Evolutionary conservation across 441 rosid genomes (phyloP), one percentile per base, ranked within the genome.

Genomic region (Corymbia calophylla): DNA sequence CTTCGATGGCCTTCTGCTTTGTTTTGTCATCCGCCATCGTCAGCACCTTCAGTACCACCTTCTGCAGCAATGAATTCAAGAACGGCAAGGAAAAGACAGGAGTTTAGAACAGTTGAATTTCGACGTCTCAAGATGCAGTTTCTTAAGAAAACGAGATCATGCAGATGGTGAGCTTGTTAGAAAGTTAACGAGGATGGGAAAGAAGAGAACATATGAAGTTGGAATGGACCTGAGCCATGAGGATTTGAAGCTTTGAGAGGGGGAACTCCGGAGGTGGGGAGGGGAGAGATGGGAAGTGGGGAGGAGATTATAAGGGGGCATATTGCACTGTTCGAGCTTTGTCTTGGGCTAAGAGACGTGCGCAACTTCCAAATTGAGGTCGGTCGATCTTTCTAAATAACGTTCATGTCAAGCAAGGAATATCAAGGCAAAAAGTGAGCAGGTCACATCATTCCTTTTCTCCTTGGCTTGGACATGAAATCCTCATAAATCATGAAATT

Each of bases 1-100:
- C 99, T 94, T 94, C 98, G 9, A 98, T 96, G 87, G 99, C 99
- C 90, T 97, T 97, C 92, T 96, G 98, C 94, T 96, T 98, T 7
- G 99, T 96, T 88, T 93, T 98, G 2, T 96, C 99, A 86, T 98
- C 99, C 7, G 98, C 96, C 99, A 98, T 98, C 89, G 99, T 95
- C 92, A 97, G 86, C 35, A 98, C 96, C 95, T 95, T 98, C 87
- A 98, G 64, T 66, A 98, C 96, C 92, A 96, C 92, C 93, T 98
- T 98, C 98, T 95, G 95, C 95, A 89, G 54, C 5, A 53, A 21
- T 9, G 8, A 23, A 88, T 44, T 29, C 51, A 29, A 29, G 82
- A 73, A 39, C 82, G 21, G 51, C n/a, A 39, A 39, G 49, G 51
- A 12, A 12, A 77, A 39, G 51, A 73, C 3, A 39, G 49, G 47